Conservation (phyloP, 1,139 yeast species). For the Arxiozyma slooffiae region DNA sequence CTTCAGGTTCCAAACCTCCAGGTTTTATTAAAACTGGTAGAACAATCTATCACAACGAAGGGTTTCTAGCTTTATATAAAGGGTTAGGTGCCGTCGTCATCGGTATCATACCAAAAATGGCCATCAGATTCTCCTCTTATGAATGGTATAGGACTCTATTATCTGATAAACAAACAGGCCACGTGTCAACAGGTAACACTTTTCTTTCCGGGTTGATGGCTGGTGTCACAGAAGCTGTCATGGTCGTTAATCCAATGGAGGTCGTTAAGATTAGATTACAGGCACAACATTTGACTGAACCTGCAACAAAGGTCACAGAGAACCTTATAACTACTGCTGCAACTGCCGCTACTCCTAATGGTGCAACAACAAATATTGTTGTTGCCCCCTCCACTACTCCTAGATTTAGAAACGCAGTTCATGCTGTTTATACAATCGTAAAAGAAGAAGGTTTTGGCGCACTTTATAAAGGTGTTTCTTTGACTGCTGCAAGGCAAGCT, state of each 20-base stretch:
- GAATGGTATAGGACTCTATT: slow-evolving; percentile 74
- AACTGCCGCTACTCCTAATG: slow-evolving; percentile 33
- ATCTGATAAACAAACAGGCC: slow-evolving; percentile 51
- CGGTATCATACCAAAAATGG: slow-evolving; percentile 98
- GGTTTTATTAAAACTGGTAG: slow-evolving; percentile 81
- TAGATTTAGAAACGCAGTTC: slow-evolving; percentile 87
- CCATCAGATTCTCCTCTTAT: slow-evolving; percentile 87
- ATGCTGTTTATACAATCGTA: slow-evolving; percentile 74
- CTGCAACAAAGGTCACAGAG: not conserved
- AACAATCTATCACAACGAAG: slow-evolving; percentile 68
- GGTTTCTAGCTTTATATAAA: slow-evolving; percentile 78
- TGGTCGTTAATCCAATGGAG: slow-evolving; percentile 94
- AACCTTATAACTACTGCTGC: slow-evolving; percentile 2
- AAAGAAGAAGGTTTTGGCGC: slow-evolving; percentile 88
- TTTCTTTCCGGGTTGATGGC: slow-evolving; percentile 96
- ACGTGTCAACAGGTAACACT: slow-evolving; percentile 58
- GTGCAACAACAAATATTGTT: slow-evolving; percentile 44
- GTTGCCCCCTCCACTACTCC: slow-evolving; percentile 8
- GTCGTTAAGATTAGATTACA: slow-evolving; percentile 93
- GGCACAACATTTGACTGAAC: slow-evolving; percentile 74
- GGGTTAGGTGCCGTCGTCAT: slow-evolving; percentile 95
- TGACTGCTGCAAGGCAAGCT: slow-evolving; percentile 97
- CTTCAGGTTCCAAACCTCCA: slow-evolving; percentile 44
- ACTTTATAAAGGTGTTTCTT: slow-evolving; percentile 85
- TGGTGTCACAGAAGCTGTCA: slow-evolving; percentile 90